Conservation (phyloP, 352 stramenopile species). For the Thalassiosira ordinaria region DNA sequence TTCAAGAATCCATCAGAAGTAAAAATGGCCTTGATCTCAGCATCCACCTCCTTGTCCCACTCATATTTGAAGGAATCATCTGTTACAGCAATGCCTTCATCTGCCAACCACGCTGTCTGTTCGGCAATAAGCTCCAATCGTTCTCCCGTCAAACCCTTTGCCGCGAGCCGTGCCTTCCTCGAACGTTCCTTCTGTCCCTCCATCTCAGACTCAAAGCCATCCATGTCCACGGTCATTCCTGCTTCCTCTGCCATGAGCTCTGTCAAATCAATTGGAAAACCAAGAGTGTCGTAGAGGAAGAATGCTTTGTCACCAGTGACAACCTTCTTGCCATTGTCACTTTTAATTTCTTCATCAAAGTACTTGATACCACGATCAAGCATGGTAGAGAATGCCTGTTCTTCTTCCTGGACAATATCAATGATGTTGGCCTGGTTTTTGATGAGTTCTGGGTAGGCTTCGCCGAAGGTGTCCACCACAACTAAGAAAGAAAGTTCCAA, state of each 20-base stretch:
- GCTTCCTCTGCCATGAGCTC: conserved; percentile 93
- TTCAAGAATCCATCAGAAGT: conserved; percentile 69
- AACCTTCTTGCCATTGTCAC: conserved; percentile 41
- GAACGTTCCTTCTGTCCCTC: conserved; percentile 87
- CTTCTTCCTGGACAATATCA: conserved; percentile 96
- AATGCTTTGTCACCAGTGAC: conserved; percentile 90
- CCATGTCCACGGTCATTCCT: conserved; percentile 90
- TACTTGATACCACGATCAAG: conserved; percentile 89
- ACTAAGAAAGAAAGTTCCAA: conserved; percentile 55
- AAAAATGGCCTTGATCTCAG: conserved; percentile 93
- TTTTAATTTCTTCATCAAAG: conserved; percentile 88
- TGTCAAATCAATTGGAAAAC: conserved; percentile 98
- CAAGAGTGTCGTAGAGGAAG: conserved; percentile 99
- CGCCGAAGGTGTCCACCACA: conserved; percentile 93
- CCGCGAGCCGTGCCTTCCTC: conserved; percentile 60
- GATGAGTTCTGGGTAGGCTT: conserved; percentile 95
- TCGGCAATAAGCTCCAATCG: conserved; percentile 93
- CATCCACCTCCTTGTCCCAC: conserved; percentile 88
- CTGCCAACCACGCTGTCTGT: conserved; percentile 91
- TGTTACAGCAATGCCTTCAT: conserved; percentile 88
- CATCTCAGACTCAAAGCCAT: conserved; percentile 90
- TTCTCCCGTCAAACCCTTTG: conserved; percentile 86
- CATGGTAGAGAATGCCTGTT: conserved; percentile 89
- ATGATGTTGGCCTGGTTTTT: conserved; percentile 91
- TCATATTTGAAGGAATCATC: conserved; percentile 95